These are phyloP conservation scores for Trichophyton verrucosum DNA, from an alignment of 2,329 filamentous ascomycete genomes.

Conservation along the genomic window DNA sequence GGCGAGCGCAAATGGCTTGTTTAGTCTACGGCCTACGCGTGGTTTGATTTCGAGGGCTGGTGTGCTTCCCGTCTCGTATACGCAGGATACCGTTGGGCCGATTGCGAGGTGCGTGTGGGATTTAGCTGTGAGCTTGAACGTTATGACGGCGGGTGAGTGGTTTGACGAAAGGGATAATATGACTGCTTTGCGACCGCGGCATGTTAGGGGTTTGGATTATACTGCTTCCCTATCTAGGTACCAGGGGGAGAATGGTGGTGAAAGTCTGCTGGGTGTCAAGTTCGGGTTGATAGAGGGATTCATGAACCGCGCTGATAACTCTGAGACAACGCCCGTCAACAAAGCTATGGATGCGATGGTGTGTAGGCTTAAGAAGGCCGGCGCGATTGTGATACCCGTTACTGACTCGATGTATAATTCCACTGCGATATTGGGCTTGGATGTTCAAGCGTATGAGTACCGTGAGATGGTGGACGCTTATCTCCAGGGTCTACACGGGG, in stretches of 20 bases:
- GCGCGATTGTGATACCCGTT: constrained; percentile 42
- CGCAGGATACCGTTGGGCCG: constrained; percentile 45
- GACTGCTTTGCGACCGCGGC: constrained; percentile 30
- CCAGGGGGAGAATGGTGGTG: background rate
- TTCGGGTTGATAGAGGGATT: constrained; percentile 45
- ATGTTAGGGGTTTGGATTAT: constrained; percentile 26
- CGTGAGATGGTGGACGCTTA: constrained; percentile 45
- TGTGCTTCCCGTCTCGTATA: constrained; percentile 44
- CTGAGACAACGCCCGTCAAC: constrained; percentile 48
- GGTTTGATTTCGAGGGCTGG: constrained; percentile 41
- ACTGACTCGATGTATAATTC: constrained; percentile 40
- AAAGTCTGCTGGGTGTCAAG: constrained; percentile 28
- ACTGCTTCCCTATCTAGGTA: constrained; percentile 25
- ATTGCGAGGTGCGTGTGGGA: constrained; percentile 42
- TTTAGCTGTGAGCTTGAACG: constrained; percentile 39
- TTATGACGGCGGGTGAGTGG: constrained; percentile 43
- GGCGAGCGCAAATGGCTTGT: constrained; percentile 48
- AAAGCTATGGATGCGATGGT: constrained; percentile 39
- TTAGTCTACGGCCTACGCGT: constrained; percentile 46
- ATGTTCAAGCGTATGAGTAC: constrained; percentile 52
- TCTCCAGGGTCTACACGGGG: constrained; percentile 31
- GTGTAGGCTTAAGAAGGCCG: constrained; percentile 33
- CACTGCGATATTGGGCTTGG: constrained; percentile 38
- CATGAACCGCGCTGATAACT: constrained; percentile 39
- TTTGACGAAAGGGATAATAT: constrained; percentile 6